Base-by-base conservation (phyloP, 495 filamentous ascomycete species). In the Aspergillus kassunensis region DNA sequence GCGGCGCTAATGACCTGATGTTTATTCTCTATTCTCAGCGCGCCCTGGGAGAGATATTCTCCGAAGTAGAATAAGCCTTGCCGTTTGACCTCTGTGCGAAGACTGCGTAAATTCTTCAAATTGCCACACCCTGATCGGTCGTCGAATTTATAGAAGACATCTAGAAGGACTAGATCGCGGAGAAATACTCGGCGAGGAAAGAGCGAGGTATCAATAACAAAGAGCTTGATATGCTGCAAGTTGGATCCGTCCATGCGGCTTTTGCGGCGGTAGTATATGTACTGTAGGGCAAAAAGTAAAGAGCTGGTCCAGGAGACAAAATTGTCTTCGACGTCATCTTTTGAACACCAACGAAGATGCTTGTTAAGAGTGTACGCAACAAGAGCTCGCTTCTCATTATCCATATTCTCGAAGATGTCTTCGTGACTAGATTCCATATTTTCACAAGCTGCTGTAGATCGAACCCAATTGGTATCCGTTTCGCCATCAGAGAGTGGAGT, bases 241-340 rank as follows among this genome's bases (percentile, higher is more conserved):
- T 16, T 27, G 12, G 55, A 44, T 12, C 44, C 21, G 6, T 48
- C 44, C 18, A 8, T 48, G 12, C 12, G n/a, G 40, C 54, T 27
- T 9, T 43, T 2, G 16, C 29, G 53, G 27, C 58, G 47, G 30
- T 60, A 68, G 42, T 62, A 56, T 36, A 61, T 58, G 41, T 65
- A 69, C 47, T 66, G 62, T 34, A 71, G 53, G 13, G 66, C 68
- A 48, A 66, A 64, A 13, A 68, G 60, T 4, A 69, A 44, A 9
- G 68, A 71, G 50, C 68, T 71, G 18, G 62, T 68, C 68, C 64
- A 71, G 6, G 62, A 63, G 2, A 69, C 56, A 30, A 71, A 61
- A 49, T 69, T 63, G 4, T 53, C 27, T 33, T 46, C 24, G 5
- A 33, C 10, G 4, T 20, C 27, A 20, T 43, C 12, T 6, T 43